Base-by-base conservation (phyloP, 1,284 basidiomycete species). In the Rhodotorula sp. region DNA sequence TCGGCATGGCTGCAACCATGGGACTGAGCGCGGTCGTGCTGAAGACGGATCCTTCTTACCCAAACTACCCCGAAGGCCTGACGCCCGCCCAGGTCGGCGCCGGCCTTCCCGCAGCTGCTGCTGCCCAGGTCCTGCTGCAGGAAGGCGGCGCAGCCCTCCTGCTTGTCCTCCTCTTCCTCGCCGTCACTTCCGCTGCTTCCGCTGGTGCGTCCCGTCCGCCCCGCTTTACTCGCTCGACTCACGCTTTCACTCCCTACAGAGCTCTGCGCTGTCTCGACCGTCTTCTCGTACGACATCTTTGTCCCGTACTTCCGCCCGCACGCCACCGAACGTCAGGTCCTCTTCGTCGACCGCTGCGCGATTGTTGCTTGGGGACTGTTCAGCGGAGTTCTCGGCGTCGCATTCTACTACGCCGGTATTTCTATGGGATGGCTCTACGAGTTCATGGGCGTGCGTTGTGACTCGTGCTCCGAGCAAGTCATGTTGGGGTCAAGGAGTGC, bases 331-430 rank as follows among this genome's bases (percentile, higher is more conserved):
- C 82, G 81, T 54, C 86, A 89, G 79, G 85, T 89, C 59, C 83
- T 89, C 60, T 82, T 82, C 68, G 82, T 86, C 55, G 87, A 85
- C 25, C 85, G 85, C 72, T 77, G 78, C 42, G 69, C 66, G 14
- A 77, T 78, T 42, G 66, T 77, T 49, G 61, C 23, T 49, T 95
- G 90, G 81, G 90, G 90, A 0, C 69, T 94, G 49, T 84, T 90
- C 61, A 92, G 93, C 87, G 91, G 89, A 44, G 77, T 92, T 19
- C 88, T 91, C 3, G 94, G 92, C 0, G 82, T 91, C 46, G 90
- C 93, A 70, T 97, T 95, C 85, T 89, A 86, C 82, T 92, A 91
- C 79, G 92, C 93, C 72, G 92, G 92, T 7, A 88, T 97, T 67
- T 90, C 88, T 10, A 91, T 93, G 91, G 92, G 91, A 19, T 93